Percentiles rank a stretch among this genome's conserved stretches.
These are phyloP conservation scores for Ramaria rubella DNA, from an alignment of 768 basidiomycete genomes.

Conservation along the genomic window DNA sequence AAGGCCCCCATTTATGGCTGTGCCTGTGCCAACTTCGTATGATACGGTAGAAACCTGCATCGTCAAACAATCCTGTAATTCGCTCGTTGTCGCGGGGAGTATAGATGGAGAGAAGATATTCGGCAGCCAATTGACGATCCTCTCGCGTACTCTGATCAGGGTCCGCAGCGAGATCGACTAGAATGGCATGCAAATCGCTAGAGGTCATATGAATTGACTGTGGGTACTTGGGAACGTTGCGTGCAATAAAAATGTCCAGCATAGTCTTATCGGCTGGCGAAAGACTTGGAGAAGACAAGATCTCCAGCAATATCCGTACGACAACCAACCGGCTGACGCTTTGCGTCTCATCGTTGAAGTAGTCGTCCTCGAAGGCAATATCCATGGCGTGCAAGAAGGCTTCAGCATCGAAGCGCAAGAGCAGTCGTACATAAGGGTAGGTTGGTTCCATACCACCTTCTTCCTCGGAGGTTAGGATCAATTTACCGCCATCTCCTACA, in stretches of 20 bases:
- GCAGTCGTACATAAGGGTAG: constrained; percentile 80
- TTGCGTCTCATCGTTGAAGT: constrained; percentile 71
- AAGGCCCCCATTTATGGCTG: constrained; percentile 66
- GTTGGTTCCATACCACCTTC: constrained; percentile 73
- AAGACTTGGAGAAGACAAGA: constrained; percentile 49
- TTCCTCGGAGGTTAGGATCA: constrained; percentile 70
- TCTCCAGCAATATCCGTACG: constrained; percentile 78
- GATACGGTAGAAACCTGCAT: constrained; percentile 88
- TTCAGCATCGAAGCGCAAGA: constrained; percentile 88
- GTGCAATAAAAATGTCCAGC: constrained; percentile 91
- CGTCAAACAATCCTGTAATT: constrained; percentile 62
- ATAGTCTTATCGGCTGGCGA: constrained; percentile 66
- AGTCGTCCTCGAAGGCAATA: constrained; percentile 89
- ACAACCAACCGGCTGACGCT: constrained; percentile 72
- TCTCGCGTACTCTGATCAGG: constrained; percentile 73
- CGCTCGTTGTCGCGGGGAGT: constrained; percentile 72
- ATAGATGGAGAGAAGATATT: constrained; percentile 88
- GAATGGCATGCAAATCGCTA: constrained; percentile 63
- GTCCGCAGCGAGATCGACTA: constrained; percentile 73
- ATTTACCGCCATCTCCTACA: constrained; percentile 55
- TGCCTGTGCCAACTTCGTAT: constrained; percentile 73
- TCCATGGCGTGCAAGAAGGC: constrained; percentile 91
- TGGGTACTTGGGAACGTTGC: constrained; percentile 94
- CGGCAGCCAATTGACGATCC: constrained; percentile 90
- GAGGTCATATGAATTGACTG: constrained; percentile 72